Conservation (phyloP, 768 basidiomycete genomes). For the Mycena belliarum region DNA sequence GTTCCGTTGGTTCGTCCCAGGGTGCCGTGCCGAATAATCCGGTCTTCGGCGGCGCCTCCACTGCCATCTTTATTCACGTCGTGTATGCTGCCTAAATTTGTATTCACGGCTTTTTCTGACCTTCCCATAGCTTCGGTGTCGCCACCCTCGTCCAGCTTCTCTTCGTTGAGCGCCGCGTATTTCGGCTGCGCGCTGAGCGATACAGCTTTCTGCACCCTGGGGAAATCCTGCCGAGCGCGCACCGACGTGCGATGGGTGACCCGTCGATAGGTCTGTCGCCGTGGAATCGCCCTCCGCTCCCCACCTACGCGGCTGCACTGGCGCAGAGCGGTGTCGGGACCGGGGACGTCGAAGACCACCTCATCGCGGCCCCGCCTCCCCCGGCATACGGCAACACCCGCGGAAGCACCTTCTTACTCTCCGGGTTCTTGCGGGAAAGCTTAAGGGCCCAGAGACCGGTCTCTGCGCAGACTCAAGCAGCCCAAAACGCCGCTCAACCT, state of each 20-base stretch:
- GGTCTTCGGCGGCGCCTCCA: constrained; percentile 29
- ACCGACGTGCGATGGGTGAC: constrained; percentile 27
- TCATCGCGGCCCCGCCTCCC: constrained; percentile 68
- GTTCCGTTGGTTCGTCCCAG: background rate
- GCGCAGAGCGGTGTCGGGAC: constrained; percentile 68
- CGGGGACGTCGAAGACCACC: constrained; percentile 72
- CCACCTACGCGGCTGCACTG: constrained; percentile 72
- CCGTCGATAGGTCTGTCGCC: constrained; percentile 53
- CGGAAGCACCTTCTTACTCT: constrained; percentile 63
- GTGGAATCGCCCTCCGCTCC: constrained; percentile 71
- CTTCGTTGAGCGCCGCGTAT: constrained; percentile 65
- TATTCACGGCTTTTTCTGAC: too few species aligned
- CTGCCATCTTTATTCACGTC: constrained; percentile 61
- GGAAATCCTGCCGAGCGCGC: constrained; percentile 47
- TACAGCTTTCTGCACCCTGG: constrained; percentile 61
- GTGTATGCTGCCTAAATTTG: constrained; percentile 26
- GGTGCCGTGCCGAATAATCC: background rate
- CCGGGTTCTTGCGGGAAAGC: constrained; percentile 51
- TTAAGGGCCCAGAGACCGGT: constrained; percentile 49
- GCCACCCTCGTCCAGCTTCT: constrained; percentile 52
- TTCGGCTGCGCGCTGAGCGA: constrained; percentile 66
- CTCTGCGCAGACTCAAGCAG: constrained; percentile 37
- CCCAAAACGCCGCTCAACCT: constrained; percentile 11
- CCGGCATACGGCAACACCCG: constrained; percentile 79
- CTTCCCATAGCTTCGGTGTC: constrained; percentile 43